phyloP scores from a whole-genome alignment of 768 basidiomycete species.

The Pisolithus tinctorius region DNA sequence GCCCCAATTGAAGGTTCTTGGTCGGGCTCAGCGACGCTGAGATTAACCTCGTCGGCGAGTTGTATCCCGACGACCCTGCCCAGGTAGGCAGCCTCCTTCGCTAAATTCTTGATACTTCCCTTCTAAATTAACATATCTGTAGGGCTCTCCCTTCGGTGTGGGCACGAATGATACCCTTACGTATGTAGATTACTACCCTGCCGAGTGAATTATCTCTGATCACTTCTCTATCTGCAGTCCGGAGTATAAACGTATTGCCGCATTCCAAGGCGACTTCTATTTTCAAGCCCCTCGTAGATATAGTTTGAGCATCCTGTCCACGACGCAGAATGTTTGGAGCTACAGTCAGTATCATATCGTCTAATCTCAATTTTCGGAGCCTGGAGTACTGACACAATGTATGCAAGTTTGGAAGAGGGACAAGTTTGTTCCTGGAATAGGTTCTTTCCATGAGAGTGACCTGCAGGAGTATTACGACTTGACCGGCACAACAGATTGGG shows the following conservation, averaged over 20 bases:
- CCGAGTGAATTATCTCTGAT: not conserved
- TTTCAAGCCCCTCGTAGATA: slow-evolving; percentile 24
- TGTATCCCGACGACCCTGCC: slow-evolving; percentile 3
- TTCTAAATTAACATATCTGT: not conserved
- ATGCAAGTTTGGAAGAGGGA: slow-evolving; percentile 11
- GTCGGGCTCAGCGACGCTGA: not conserved
- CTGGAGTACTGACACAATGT: not conserved
- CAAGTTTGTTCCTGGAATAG: slow-evolving; percentile 8
- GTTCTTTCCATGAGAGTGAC: slow-evolving; percentile 15
- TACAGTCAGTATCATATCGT: slow-evolving; percentile 2
- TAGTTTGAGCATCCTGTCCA: slow-evolving; percentile 5
- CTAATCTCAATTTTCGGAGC: not conserved
- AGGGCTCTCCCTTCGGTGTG: slow-evolving; percentile 21
- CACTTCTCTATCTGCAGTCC: slow-evolving; percentile 17
- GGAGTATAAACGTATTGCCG: slow-evolving; percentile 34
- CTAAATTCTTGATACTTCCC: not conserved
- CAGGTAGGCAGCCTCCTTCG: not conserved
- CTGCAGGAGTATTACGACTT: slow-evolving; percentile 10
- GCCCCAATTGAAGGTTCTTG: not conserved
- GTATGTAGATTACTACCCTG: not conserved
- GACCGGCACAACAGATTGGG: slow-evolving; percentile 8
- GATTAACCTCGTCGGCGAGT: not conserved
- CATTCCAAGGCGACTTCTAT: slow-evolving; percentile 29
- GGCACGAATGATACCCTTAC: slow-evolving; percentile 12
- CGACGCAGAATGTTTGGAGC: slow-evolving; percentile 10